A percentile compares a stretch with the other conserved stretches of the same genome.
Evolutionary conservation across 2,329 filamentous ascomycete species (phyloP).

Genomic region (Coniella lustricola): DNA sequence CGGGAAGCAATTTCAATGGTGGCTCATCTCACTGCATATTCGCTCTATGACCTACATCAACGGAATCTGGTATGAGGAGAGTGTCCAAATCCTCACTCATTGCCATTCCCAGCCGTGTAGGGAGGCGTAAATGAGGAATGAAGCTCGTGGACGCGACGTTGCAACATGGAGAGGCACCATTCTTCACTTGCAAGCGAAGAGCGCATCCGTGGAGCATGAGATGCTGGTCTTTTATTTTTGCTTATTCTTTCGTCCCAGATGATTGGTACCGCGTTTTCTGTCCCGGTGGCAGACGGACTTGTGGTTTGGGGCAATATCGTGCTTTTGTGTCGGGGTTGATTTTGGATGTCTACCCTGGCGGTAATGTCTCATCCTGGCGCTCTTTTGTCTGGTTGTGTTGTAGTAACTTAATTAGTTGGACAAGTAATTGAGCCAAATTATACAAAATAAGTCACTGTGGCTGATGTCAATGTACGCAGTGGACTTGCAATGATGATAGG

Average conservation of each 20-base stretch:
- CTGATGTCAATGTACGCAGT: too few species aligned
- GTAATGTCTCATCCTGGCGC: conserved; percentile 24
- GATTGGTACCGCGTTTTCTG: neutral
- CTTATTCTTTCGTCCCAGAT: neutral
- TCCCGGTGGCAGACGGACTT: neutral
- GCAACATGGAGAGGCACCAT: conserved; percentile 5
- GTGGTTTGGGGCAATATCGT: neutral
- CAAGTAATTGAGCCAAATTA: conserved; percentile 17
- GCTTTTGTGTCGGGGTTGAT: neutral
- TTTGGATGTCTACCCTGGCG: conserved; percentile 26
- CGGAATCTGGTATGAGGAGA: conserved; percentile 5
- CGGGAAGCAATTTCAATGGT: conserved; percentile 1
- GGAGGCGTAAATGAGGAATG: neutral
- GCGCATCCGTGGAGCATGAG: conserved; percentile 16
- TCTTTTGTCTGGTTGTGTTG: conserved; percentile 29
- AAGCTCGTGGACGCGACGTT: conserved; percentile 11
- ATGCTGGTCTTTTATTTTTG: conserved; percentile 14
- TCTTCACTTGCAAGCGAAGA: neutral
- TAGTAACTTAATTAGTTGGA: conserved; percentile 41
- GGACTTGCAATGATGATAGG: too few species aligned
- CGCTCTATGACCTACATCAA: neutral
- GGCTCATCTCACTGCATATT: conserved; percentile 17
- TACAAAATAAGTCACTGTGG: conserved; percentile 1
- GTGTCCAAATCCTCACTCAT: conserved; percentile 17
- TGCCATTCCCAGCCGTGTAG: neutral